Evolutionary conservation across 192 early-diverging fungal species (phyloP).

Genomic region (Entomortierella beljakovae): DNA sequence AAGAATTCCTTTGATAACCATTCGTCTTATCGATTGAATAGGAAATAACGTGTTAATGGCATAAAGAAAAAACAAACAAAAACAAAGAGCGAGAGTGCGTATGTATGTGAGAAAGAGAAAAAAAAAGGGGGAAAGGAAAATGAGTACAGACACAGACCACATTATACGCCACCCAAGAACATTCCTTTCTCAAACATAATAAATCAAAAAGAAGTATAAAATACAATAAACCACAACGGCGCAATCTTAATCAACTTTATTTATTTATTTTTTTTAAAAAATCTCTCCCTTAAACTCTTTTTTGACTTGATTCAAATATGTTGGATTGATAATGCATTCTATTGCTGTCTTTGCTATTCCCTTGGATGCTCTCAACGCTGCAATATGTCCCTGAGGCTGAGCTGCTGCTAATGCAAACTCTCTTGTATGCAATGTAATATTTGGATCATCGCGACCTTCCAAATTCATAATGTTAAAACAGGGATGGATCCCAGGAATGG

Average conservation of each 20-base stretch:
- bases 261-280: background rate
- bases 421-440: conserved; percentile 69
- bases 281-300: conserved; percentile 33
- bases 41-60: no score
- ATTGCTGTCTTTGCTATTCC: conserved; percentile 61
- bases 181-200: background rate
- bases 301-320: conserved; percentile 61
- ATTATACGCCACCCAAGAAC: background rate
- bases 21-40: no score
- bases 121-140: background rate
- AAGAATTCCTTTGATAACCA: no score
- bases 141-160: background rate
- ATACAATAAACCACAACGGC: background rate
- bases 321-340: conserved; percentile 59
- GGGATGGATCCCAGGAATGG: conserved; percentile 63
- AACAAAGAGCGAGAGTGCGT: no score
- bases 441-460: conserved; percentile 35
- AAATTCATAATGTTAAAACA: conserved; percentile 52
- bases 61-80: no score
- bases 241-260: background rate
- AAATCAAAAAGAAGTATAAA: background rate
- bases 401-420: conserved; percentile 72
- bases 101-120: background rate
- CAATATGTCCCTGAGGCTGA: conserved; percentile 63
- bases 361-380: conserved; percentile 66